Conservation (phyloP, 2,329 filamentous ascomycete genomes). For the Pseudonectria buxi region DNA sequence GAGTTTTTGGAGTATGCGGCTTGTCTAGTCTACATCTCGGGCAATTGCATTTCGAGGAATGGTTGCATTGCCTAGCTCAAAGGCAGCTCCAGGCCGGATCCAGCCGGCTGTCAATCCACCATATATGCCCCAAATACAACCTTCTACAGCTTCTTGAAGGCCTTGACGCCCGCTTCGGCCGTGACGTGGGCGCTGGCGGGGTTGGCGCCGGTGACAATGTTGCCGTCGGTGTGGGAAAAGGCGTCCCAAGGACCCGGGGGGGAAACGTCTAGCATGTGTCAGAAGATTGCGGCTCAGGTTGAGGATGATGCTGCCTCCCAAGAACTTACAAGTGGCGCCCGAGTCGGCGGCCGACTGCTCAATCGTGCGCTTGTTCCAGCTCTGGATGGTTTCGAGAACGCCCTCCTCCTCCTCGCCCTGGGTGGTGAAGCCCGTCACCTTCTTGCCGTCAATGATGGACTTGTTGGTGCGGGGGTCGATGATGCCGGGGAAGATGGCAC, state of each 20-base stretch:
- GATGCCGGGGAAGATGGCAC: conserved; percentile 31
- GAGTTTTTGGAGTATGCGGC: no score
- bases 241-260: conserved; percentile 22
- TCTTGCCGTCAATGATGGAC: conserved; percentile 31
- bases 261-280: not conserved
- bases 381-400: conserved; percentile 24
- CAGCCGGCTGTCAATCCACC: no score
- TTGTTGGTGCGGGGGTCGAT: conserved; percentile 26
- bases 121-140: no score
- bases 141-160: conserved; percentile 28
- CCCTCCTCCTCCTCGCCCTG: conserved; percentile 30
- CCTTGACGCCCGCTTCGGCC: conserved; percentile 30
- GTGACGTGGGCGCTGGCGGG: conserved; percentile 33
- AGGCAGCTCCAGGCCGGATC: no score
- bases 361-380: conserved; percentile 26
- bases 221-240: conserved; percentile 27
- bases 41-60: no score
- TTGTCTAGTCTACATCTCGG: no score
- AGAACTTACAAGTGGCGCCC: conserved; percentile 27
- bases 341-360: conserved; percentile 26
- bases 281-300: not conserved
- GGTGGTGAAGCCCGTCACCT: conserved; percentile 33
- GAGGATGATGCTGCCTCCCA: no score
- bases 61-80: no score
- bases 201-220: conserved; percentile 36